Conservation (phyloP, 805 yeast genomes). For the Blastobotrys parvus region DNA sequence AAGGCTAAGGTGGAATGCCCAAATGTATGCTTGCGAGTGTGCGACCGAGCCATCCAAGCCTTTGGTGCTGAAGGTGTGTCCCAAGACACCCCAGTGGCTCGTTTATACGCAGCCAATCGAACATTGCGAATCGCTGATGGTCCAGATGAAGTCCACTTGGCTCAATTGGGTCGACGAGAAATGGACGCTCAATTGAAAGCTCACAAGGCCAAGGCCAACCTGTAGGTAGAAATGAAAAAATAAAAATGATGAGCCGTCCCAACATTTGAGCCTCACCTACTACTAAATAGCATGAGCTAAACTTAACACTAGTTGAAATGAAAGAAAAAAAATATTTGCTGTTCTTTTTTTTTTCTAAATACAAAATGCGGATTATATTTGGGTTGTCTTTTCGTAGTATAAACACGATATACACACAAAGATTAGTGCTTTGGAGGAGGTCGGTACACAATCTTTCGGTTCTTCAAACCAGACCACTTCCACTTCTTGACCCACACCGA, state of each 20-base stretch:
- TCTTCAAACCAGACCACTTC: conserved; percentile 96
- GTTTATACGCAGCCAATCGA: conserved; percentile 43
- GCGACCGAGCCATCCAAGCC: conserved; percentile 58
- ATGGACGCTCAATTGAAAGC: conserved; percentile 5
- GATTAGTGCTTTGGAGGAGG: conserved; percentile 67
- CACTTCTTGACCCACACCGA: conserved; percentile 92
- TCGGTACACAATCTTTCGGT: conserved; percentile 85
- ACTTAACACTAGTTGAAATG: no score
- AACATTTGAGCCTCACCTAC: no score
- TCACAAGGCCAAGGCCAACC: not conserved
- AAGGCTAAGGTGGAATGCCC: conserved; percentile 60
- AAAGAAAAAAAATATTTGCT: not conserved
- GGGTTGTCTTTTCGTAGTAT: not conserved
- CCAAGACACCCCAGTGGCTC: conserved; percentile 51
- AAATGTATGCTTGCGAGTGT: conserved; percentile 39
- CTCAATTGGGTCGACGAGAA: conserved; percentile 42
- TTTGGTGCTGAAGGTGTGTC: conserved; percentile 60
- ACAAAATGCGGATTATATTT: not conserved
- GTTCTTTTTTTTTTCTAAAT: not conserved
- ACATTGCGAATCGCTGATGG: conserved; percentile 60
- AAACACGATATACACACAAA: not conserved
- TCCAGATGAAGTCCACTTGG: conserved; percentile 58
- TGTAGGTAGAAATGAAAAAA: no score
- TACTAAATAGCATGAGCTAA: no score
- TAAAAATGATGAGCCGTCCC: no score